These are phyloP conservation scores for Rosa chinensis DNA, from an alignment of 306 rosid genomes.

Conservation along the genomic window DNA sequence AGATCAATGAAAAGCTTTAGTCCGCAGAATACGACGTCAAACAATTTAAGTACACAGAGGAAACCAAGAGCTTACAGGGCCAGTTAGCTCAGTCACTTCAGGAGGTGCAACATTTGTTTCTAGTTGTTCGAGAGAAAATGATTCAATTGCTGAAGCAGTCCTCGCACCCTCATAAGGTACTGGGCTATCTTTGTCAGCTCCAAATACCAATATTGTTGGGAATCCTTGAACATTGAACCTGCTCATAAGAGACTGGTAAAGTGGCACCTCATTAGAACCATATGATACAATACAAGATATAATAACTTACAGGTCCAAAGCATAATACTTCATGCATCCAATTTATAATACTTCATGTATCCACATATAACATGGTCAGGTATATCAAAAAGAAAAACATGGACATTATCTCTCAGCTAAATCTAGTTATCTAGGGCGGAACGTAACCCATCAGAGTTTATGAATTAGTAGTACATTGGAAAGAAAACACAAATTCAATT, in stretches of 20 bases:
- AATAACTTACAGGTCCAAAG: background rate
- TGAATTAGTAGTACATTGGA: background rate
- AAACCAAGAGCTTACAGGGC: constrained; percentile 54
- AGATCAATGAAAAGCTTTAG: constrained; percentile 11
- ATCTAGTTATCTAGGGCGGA: background rate
- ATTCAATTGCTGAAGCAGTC: constrained; percentile 78
- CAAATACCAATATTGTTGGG: constrained; percentile 92
- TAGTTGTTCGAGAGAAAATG: constrained; percentile 82
- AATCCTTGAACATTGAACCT: constrained; percentile 95
- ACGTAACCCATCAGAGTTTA: background rate
- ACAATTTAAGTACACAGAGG: constrained; percentile 12
- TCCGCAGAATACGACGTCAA: background rate
- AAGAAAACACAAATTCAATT: background rate
- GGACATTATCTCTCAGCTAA: background rate
- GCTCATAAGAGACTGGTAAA: constrained; percentile 90
- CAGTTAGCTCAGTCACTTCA: constrained; percentile 83
- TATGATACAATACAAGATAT: background rate
- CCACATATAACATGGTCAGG: background rate
- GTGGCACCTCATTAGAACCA: constrained; percentile 35
- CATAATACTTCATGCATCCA: background rate
- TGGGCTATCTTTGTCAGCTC: constrained; percentile 94
- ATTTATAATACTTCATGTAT: background rate
- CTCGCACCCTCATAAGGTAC: constrained; percentile 90
- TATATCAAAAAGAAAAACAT: background rate
- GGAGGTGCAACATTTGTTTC: constrained; percentile 90